Evolutionary conservation across 331 rosid species (phyloP).

Genomic region (Malus hybrid): DNA sequence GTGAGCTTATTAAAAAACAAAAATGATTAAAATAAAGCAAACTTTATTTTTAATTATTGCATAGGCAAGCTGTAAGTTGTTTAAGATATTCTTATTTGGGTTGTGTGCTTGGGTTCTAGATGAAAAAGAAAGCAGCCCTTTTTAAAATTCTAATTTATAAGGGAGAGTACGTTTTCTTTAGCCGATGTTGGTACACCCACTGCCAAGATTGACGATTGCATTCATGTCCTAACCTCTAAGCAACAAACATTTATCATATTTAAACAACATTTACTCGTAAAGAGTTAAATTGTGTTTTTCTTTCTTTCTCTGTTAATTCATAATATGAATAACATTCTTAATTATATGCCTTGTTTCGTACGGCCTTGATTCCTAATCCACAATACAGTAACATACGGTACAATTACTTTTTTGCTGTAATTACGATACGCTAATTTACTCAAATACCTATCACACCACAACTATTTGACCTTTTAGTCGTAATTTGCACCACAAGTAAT

Average conservation of each 20-base stretch:
- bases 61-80: constrained; percentile 5
- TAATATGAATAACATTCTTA: too few species aligned
- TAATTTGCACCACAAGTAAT: background rate
- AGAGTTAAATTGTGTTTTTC: too few species aligned
- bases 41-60: background rate
- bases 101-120: background rate
- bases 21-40: background rate
- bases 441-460: background rate
- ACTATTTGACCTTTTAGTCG: background rate
- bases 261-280: background rate
- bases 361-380: background rate
- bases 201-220: background rate
- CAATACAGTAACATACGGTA: background rate
- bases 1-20: background rate
- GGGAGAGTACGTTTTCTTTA: background rate
- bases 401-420: too few species aligned
- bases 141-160: too few species aligned
- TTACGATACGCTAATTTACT: background rate
- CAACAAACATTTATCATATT: too few species aligned
- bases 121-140: background rate
- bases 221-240: background rate
- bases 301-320: too few species aligned
- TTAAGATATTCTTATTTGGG: background rate
- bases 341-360: background rate
- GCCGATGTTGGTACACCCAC: background rate